Conservation (phyloP, 1,139 yeast species). For the Suhomyces atakaporum region DNA sequence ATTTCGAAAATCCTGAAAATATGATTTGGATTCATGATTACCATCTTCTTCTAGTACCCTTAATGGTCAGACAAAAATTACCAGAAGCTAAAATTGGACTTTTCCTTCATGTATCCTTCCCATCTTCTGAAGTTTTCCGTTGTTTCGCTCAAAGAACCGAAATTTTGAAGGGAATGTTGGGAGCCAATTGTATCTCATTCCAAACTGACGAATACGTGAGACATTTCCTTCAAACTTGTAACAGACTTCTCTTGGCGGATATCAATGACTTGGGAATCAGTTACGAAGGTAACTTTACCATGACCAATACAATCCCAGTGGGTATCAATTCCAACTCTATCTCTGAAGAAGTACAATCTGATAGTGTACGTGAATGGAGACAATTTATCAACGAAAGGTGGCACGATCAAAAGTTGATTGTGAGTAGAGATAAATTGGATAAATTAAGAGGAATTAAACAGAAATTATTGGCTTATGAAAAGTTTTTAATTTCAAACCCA, state of each 20-base stretch:
- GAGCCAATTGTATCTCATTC: conserved; percentile 84
- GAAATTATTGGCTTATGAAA: conserved; percentile 84
- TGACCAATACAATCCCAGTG: conserved; percentile 73
- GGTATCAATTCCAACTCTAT: conserved; percentile 81
- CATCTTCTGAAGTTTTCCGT: conserved; percentile 92
- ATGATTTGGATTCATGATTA: conserved; percentile 93
- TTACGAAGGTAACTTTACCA: conserved; percentile 65
- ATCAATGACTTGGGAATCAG: conserved; percentile 73
- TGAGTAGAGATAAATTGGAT: conserved; percentile 88
- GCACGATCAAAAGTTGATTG: conserved; percentile 68
- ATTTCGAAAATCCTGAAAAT: conserved; percentile 44
- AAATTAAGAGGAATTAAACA: conserved; percentile 86
- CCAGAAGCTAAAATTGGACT: conserved; percentile 91
- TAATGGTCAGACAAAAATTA: conserved; percentile 71
- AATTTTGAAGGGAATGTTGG: conserved; percentile 80
- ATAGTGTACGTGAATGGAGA: conserved; percentile 70
- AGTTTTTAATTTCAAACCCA: conserved; percentile 70
- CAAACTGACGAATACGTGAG: conserved; percentile 93
- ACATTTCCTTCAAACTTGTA: conserved; percentile 90
- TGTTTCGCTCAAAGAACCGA: conserved; percentile 86
- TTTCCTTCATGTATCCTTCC: conserved; percentile 91
- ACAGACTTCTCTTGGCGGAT: conserved; percentile 80
- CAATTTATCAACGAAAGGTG: conserved; percentile 74
- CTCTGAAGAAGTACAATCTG: conserved; percentile 44
- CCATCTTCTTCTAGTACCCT: conserved; percentile 83